A percentile compares a stretch with the other conserved stretches of the same genome.
Conservation (phyloP, 257 asterid genomes). For the Paulownia fortunei region DNA sequence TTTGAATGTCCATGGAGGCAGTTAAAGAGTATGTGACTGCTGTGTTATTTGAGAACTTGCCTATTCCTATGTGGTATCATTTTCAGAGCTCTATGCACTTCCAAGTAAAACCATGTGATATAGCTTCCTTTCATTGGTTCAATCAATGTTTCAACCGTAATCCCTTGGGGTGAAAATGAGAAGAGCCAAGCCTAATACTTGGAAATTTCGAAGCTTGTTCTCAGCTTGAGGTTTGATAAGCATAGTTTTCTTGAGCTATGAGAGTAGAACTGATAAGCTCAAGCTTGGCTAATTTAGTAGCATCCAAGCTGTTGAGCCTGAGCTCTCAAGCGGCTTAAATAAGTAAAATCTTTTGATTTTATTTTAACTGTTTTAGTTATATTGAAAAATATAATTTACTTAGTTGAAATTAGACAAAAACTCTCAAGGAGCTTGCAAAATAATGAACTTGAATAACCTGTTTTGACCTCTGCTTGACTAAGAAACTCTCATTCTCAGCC, state of each 20-base stretch:
- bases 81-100: too few species aligned
- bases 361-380: neutral
- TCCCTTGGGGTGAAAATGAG: neutral
- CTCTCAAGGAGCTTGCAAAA: neutral
- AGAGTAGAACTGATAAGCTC: neutral
- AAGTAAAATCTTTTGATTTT: neutral
- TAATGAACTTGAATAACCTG: neutral
- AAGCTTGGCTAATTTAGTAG: neutral
- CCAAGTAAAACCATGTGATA: too few species aligned
- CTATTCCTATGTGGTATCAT: too few species aligned
- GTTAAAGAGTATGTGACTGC: neutral
- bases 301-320: neutral
- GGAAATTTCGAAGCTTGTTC: neutral
- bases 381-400: neutral
- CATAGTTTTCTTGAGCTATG: conserved; percentile 8
- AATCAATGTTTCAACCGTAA: neutral
- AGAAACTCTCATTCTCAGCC: neutral
- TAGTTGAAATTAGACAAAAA: neutral
- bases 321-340: neutral
- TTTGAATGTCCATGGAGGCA: neutral
- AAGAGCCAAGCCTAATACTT: neutral
- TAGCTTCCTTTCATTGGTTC: neutral
- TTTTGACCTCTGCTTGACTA: too few species aligned
- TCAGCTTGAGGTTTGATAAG: neutral
- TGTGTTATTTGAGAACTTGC: conserved; percentile 6